These are phyloP conservation scores for Auxenochlorella pyrenoidosa DNA, from an alignment of 139 green algal genomes.

Conservation along the genomic window DNA sequence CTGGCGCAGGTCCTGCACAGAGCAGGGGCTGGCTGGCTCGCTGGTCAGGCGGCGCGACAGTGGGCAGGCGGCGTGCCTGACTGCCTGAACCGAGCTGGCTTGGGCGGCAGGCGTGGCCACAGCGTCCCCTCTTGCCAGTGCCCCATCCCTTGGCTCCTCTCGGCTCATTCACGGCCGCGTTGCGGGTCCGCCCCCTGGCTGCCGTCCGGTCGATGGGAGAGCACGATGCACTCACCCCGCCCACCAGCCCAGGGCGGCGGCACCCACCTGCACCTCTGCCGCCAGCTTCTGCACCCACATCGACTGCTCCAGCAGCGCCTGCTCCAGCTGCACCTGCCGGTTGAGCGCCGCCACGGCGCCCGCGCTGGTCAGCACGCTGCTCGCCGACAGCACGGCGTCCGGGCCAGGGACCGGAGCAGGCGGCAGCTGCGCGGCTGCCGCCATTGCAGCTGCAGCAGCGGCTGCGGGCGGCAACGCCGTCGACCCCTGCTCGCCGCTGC, in stretches of 20 bases:
- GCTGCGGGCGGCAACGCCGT: not conserved
- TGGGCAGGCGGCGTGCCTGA: too few species aligned
- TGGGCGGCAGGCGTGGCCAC: too few species aligned
- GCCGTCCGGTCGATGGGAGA: too few species aligned
- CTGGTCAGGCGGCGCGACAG: too few species aligned
- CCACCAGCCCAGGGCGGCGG: too few species aligned
- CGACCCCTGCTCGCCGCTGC: not conserved
- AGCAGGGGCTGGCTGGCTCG: not conserved
- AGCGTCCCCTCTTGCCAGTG: too few species aligned
- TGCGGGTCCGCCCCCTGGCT: too few species aligned
- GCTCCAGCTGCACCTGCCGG: slow-evolving; percentile 27
- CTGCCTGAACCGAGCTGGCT: too few species aligned
- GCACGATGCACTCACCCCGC: too few species aligned
- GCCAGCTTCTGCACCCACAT: slow-evolving; percentile 34
- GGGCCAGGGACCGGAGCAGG: not conserved
- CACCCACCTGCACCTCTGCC: slow-evolving; percentile 26
- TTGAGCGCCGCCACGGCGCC: not conserved
- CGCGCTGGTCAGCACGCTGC: not conserved
- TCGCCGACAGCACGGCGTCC: not conserved
- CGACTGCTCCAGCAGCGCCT: slow-evolving; percentile 33
- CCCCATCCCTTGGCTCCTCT: too few species aligned
- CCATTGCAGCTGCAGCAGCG: not conserved
- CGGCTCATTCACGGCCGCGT: too few species aligned
- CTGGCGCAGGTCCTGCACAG: slow-evolving; percentile 2
- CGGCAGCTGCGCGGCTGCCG: not conserved